Evolutionary conservation across 2,329 filamentous ascomycete species (phyloP), one percentile per base, ranked within the genome.

Genomic region (Sclerotinia glacialis): DNA sequence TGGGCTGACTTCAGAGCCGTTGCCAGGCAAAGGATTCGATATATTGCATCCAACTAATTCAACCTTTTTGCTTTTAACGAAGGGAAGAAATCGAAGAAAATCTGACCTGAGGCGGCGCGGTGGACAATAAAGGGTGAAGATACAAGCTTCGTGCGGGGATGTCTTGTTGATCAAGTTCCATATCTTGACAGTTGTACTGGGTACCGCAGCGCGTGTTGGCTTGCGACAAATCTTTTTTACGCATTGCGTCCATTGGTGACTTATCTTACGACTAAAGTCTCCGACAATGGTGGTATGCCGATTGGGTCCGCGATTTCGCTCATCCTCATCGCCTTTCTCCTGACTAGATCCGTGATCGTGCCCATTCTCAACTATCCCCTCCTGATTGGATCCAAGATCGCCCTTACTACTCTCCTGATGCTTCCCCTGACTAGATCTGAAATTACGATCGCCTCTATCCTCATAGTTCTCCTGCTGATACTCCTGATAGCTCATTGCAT

Each of bases 51-150:
- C 14, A 37, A 60, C 3, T 14, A 37, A 11, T 8, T 16, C 6
- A 9, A 14, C 21, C 4, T 7, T 12, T 34, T 6, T 7, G 8
- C 0, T 2, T 21, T 9, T 23, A 2, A 23, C 4, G 9, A 14
- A 37, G 11, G 14, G 26, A 28, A 28, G 26, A 18, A 8, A 12
- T 31, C 16, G 49, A 28, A 31, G 26, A 14, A 18, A 31, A 26
- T 1, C 4, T 55, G 12, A 18, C 7, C 6, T 1, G 5, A 1
- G 14, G 3, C 6, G 4, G 21, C 12, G 4, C 2, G 2, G 7
- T 23, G 28, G 8, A 26, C 21, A 8, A 60, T 23, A 5, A 23
- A 60, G 28, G n/a, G 16, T 23, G 28, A 37, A 23, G 21, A 46
- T 37, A 8, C 37, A 23, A 34, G 56, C 28, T 18, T 37, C 44